These are phyloP conservation scores for Litchi chinensis DNA, from an alignment of 345 rosid species.

Conservation along the genomic window DNA sequence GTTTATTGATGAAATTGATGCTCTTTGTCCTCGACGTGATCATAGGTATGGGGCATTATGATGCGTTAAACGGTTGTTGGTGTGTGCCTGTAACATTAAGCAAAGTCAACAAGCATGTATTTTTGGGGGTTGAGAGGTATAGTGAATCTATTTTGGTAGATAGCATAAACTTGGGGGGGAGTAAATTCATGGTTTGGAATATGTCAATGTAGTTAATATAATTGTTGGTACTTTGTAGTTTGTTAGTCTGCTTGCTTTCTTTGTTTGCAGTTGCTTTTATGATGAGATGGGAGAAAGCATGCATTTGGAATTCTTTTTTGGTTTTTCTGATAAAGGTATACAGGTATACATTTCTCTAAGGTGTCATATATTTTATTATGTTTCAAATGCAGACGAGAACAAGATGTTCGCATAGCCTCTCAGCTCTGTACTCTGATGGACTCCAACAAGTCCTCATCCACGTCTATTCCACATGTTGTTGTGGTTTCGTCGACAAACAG, in stretches of 20 bases:
- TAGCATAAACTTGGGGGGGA: not conserved
- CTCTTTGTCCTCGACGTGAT: slow-evolving; percentile 80
- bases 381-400: slow-evolving; percentile 67
- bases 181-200: not conserved
- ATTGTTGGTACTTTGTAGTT: not conserved
- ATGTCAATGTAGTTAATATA: not conserved
- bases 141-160: not conserved
- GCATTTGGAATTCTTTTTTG: not conserved
- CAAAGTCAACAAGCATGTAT: not conserved
- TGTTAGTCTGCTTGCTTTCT: not conserved
- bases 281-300: not conserved
- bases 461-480: slow-evolving; percentile 51
- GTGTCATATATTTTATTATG: not conserved
- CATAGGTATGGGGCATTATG: slow-evolving; percentile 47
- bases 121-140: not conserved
- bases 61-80: not conserved
- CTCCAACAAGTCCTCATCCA: slow-evolving; percentile 52
- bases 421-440: slow-evolving; percentile 85
- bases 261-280: not conserved
- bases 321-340: not conserved
- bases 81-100: not conserved
- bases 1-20: slow-evolving; percentile 91
- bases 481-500: slow-evolving; percentile 95
- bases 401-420: slow-evolving; percentile 74
- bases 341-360: not conserved